These are phyloP conservation scores for Microsporum audouinii DNA, from an alignment of 2,329 filamentous ascomycete species.

Conservation along the genomic window DNA sequence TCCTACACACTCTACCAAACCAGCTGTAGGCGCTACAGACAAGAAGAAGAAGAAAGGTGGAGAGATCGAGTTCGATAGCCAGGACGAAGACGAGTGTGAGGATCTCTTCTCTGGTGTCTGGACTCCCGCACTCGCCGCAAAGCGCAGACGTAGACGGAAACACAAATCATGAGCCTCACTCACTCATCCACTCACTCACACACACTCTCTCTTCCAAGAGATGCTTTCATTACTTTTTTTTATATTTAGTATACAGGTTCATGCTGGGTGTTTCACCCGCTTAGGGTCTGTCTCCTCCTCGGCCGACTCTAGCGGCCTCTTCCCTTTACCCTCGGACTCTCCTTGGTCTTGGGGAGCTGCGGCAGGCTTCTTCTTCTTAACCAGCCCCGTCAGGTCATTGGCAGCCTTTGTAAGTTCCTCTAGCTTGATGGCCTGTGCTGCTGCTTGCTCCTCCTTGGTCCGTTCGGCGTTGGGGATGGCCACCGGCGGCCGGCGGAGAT, in stretches of 20 bases:
- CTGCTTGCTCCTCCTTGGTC: constrained; percentile 29
- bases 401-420: constrained; percentile 45
- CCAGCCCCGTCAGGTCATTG: constrained; percentile 48
- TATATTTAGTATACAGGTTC: too few relatives aligned
- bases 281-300: background rate
- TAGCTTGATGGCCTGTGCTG: constrained; percentile 18
- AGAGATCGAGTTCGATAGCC: constrained; percentile 47
- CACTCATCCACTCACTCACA: too few relatives aligned
- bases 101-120: constrained; percentile 53
- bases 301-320: background rate
- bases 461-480: constrained; percentile 32
- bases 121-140: constrained; percentile 43
- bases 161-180: background rate
- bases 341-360: background rate
- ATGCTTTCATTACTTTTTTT: background rate
- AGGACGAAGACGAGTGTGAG: constrained; percentile 57
- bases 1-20: too few relatives aligned
- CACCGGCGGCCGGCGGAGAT: constrained; percentile 46
- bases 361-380: constrained; percentile 37
- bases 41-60: constrained; percentile 6
- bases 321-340: background rate
- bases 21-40: background rate
- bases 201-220: background rate
- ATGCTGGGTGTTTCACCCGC: background rate
- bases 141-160: constrained; percentile 14